Evolutionary conservation across 2,329 filamentous ascomycete species (phyloP).

Genomic region (Microsporum audouinii): DNA sequence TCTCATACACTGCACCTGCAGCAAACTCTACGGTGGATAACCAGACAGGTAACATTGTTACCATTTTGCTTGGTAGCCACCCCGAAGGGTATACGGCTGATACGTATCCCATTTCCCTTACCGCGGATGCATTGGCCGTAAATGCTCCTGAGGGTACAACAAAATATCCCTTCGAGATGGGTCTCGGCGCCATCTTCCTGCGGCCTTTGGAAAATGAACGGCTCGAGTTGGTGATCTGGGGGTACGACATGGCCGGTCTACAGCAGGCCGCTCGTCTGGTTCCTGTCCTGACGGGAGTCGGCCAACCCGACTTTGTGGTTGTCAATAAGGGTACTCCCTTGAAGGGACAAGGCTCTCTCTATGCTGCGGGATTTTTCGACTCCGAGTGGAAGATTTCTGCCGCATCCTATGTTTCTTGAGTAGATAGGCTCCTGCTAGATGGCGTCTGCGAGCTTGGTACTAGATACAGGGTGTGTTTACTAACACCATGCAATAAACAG

Average conservation of each 20-base stretch:
- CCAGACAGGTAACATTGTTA: slow-evolving; percentile 37
- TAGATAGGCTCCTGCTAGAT: neutral
- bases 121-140: slow-evolving; percentile 10
- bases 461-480: neutral
- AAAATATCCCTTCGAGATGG: slow-evolving; percentile 22
- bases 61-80: slow-evolving; percentile 19
- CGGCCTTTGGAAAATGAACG: slow-evolving; percentile 37
- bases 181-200: slow-evolving; percentile 42
- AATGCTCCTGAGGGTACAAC: slow-evolving; percentile 15
- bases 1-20: slow-evolving; percentile 16
- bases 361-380: slow-evolving; percentile 48
- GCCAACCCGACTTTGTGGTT: slow-evolving; percentile 48
- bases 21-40: neutral
- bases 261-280: slow-evolving; percentile 42
- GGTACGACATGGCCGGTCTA: slow-evolving; percentile 37
- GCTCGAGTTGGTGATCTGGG: slow-evolving; percentile 48
- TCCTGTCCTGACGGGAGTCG: slow-evolving; percentile 45
- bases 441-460: neutral
- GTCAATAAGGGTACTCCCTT: slow-evolving; percentile 37
- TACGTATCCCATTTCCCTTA: slow-evolving; percentile 21
- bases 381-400: slow-evolving; percentile 41
- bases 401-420: slow-evolving; percentile 33
- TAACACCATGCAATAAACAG: neutral
- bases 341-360: slow-evolving; percentile 41
- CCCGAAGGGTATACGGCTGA: slow-evolving; percentile 14